These are phyloP conservation scores for Leccinum subtestaceum DNA, from an alignment of 768 basidiomycete genomes.

Conservation along the genomic window DNA sequence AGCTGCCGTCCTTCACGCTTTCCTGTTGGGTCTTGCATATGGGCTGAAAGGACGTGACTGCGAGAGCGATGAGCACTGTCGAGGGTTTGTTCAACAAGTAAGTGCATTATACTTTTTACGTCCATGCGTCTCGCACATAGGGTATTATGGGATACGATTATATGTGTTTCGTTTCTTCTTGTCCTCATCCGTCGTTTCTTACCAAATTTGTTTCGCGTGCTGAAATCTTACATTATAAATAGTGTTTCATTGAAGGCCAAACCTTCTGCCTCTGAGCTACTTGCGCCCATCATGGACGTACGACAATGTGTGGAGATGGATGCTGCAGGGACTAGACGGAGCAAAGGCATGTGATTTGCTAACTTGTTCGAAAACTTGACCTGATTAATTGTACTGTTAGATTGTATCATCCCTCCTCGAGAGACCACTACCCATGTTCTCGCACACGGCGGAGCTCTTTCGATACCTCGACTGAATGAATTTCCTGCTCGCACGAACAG, in stretches of 20 bases:
- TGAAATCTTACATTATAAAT: conserved; percentile 11
- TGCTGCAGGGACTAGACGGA: conserved; percentile 34
- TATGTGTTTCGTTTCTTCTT: background rate
- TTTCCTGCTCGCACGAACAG: background rate
- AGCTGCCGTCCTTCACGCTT: conserved; percentile 38
- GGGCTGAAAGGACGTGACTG: no score
- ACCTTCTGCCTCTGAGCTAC: conserved; percentile 66
- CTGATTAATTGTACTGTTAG: conserved; percentile 8
- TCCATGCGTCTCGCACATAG: background rate
- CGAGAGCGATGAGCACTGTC: no score
- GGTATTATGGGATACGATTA: background rate
- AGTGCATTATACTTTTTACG: conserved; percentile 26
- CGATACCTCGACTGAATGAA: background rate
- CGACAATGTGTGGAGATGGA: conserved; percentile 75
- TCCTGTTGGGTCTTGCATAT: conserved; percentile 59
- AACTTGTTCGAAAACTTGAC: background rate
- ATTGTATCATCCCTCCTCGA: conserved; percentile 67
- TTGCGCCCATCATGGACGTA: conserved; percentile 67
- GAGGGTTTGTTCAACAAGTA: conserved; percentile 75
- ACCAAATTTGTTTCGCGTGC: background rate
- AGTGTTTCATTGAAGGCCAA: conserved; percentile 85
- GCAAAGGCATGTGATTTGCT: conserved; percentile 12
- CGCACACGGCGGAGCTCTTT: conserved; percentile 53
- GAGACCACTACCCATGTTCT: conserved; percentile 69
- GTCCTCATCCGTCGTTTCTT: background rate